Conservation (phyloP, 148 eudicot species). For the Amaranthus palmeri region DNA sequence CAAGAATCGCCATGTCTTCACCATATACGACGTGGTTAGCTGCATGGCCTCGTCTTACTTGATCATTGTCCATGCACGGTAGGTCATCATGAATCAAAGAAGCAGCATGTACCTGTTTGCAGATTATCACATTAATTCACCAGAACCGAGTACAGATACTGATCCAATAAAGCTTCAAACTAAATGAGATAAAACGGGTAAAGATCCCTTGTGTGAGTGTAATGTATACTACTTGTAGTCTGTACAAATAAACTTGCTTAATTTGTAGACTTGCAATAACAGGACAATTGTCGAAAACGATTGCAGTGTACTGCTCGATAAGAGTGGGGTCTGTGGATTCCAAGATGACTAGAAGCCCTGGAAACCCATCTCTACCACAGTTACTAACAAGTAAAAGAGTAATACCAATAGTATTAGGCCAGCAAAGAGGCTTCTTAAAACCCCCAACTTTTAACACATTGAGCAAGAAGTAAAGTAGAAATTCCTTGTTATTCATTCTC, state of each 20-base stretch:
- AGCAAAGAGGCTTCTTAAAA: not conserved
- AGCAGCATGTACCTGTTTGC: slow-evolving; percentile 75
- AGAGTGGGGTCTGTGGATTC: not conserved
- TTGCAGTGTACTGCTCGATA: not conserved
- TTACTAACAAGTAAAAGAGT: too few relatives aligned
- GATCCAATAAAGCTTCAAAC: not conserved
- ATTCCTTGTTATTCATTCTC: too few relatives aligned
- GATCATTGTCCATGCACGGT: slow-evolving; percentile 95
- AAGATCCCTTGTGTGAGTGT: not conserved
- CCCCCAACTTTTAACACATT: too few relatives aligned
- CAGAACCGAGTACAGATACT: not conserved
- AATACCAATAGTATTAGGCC: too few relatives aligned
- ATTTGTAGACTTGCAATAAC: not conserved
- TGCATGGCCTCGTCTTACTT: slow-evolving; percentile 73
- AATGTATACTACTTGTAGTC: not conserved
- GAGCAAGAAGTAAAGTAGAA: too few relatives aligned
- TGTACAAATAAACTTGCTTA: not conserved
- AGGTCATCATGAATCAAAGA: slow-evolving; percentile 85
- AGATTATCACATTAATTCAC: not conserved
- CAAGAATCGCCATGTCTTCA: slow-evolving; percentile 85
- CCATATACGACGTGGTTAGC: slow-evolving; percentile 82
- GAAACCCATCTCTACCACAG: too few relatives aligned
- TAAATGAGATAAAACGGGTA: not conserved
- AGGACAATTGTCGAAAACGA: not conserved
- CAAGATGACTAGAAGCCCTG: slow-evolving; percentile 2